Evolutionary conservation across 2,329 filamentous ascomycete genomes (phyloP).

Genomic region (Hymenoscyphus linearis): DNA sequence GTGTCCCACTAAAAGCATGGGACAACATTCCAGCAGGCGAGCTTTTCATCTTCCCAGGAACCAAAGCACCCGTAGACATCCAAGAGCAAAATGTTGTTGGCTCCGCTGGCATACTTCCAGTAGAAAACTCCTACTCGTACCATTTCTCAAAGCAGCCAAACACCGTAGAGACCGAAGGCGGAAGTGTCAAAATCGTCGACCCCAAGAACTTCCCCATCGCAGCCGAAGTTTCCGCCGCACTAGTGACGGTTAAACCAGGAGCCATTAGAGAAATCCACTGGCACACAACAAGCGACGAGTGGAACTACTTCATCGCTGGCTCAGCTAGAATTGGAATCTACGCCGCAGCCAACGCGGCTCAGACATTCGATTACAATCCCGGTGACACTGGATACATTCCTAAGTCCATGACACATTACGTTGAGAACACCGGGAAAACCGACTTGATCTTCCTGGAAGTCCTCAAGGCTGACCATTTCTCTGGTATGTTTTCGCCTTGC

Average conservation of each 20-base stretch:
- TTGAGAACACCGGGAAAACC: slow-evolving; percentile 76
- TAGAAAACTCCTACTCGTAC: slow-evolving; percentile 41
- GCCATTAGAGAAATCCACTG: slow-evolving; percentile 58
- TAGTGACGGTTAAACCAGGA: slow-evolving; percentile 61
- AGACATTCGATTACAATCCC: slow-evolving; percentile 70
- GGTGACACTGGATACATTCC: slow-evolving; percentile 77
- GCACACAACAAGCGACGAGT: slow-evolving; percentile 75
- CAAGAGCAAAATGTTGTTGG: slow-evolving; percentile 43
- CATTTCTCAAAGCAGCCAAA: slow-evolving; percentile 58
- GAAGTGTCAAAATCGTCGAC: slow-evolving; percentile 68
- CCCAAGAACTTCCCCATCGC: slow-evolving; percentile 72
- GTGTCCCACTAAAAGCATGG: slow-evolving; percentile 42
- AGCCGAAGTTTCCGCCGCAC: slow-evolving; percentile 65
- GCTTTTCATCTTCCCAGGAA: slow-evolving; percentile 50
- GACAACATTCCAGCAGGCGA: slow-evolving; percentile 42
- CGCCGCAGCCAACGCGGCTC: slow-evolving; percentile 59
- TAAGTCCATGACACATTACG: slow-evolving; percentile 72
- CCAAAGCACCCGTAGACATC: slow-evolving; percentile 41
- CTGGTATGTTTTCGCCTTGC: slow-evolving; percentile 14
- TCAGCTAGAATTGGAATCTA: slow-evolving; percentile 71
- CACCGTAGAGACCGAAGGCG: slow-evolving; percentile 65
- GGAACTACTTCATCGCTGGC: slow-evolving; percentile 73
- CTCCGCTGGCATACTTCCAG: slow-evolving; percentile 38
- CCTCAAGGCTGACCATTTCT: slow-evolving; percentile 64
- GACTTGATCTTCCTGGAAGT: slow-evolving; percentile 72